Base-by-base conservation (phyloP, 2,329 filamentous ascomycete species). In the Hortaea werneckii region DNA sequence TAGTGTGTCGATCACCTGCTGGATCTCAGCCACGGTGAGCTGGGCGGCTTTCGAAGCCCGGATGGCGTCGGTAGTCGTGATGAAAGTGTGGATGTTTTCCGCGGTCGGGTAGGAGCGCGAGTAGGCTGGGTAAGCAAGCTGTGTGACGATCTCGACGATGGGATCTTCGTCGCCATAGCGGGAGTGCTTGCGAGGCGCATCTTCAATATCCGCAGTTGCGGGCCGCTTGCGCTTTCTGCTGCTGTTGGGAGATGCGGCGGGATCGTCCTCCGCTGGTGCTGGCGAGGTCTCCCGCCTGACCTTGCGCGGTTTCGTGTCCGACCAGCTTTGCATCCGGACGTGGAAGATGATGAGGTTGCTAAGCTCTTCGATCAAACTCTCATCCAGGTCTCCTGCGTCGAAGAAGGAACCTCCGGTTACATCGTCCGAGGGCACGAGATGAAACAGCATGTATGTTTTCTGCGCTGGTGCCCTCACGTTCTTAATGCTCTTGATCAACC, bases 401-500 rank as follows among this genome's bases (percentile, higher is more conserved):
- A 92, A 95, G 87, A 90, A 98, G 6, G 87, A 85, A 1, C 92
- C 92, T 41, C 92, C 92, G 0, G 88, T 94, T 40, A 94, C 86
- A 50, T 92, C 85, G 51, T 95, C 89, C 44, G 83, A 87, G 0
- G 92, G 90, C 8, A 81, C 79, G 50, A 98, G 77, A 51, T 83
- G 82, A 44, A 83, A 80, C 60, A 95, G 82, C 76, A 98, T 94
- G 74, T 92, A 98, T 77, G 94, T 95, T 69, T 94, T 95, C 63
- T 92, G 85, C 54, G 83, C 85, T 28, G 87, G 87, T 61, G 85
- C 83, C 68, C 94, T 88, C 67, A 94, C 88, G 65, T 84, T 92
- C 69, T 90, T 92, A 69, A 96, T 88, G 47, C 82, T 80, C 59
- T 85, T 85, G 65, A 98, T 88, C 62, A 94, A 80, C 32, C 81